Conservation (phyloP, 2,329 filamentous ascomycete genomes). For the Monosporascus sp. region DNA sequence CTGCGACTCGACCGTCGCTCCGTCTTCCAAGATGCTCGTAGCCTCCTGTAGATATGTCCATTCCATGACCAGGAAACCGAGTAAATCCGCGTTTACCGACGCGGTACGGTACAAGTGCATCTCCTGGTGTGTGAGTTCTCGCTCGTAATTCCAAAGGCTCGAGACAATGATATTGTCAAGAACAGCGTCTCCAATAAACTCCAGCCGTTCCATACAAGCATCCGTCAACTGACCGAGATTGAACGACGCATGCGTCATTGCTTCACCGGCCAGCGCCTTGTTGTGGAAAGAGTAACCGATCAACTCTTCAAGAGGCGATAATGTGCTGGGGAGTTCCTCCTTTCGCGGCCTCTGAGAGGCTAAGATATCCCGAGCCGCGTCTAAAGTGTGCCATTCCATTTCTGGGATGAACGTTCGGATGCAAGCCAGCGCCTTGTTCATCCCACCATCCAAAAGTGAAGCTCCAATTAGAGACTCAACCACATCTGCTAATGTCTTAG, state of each 20-base stretch:
- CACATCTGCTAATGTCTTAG: constrained; percentile 81
- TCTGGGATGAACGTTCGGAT: constrained; percentile 62
- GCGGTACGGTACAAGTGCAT: constrained; percentile 75
- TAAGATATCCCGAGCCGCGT: constrained; percentile 35
- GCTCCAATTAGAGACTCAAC: constrained; percentile 81
- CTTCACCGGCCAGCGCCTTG: constrained; percentile 65
- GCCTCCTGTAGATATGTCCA: constrained; percentile 32
- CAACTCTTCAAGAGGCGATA: constrained; percentile 54
- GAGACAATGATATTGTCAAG: constrained; percentile 72
- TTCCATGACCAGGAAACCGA: constrained; percentile 70
- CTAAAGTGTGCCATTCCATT: constrained; percentile 45
- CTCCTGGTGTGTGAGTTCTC: constrained; percentile 40
- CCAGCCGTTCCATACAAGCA: constrained; percentile 63
- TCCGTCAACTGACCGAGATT: constrained; percentile 28
- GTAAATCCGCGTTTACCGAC: constrained; percentile 72
- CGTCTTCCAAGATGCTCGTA: constrained; percentile 16
- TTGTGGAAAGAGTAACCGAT: constrained; percentile 69
- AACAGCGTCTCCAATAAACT: constrained; percentile 82
- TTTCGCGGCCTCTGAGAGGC: constrained; percentile 33
- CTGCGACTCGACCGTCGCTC: constrained; percentile 20
- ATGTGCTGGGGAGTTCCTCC: constrained; percentile 31
- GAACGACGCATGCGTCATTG: constrained; percentile 70
- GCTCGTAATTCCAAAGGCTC: constrained; percentile 45
- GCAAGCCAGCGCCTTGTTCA: constrained; percentile 56
- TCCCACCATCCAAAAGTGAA: constrained; percentile 63